Evolutionary conservation across 2,329 filamentous ascomycete species (phyloP).

Genomic region (Cladophialophora yegresii): DNA sequence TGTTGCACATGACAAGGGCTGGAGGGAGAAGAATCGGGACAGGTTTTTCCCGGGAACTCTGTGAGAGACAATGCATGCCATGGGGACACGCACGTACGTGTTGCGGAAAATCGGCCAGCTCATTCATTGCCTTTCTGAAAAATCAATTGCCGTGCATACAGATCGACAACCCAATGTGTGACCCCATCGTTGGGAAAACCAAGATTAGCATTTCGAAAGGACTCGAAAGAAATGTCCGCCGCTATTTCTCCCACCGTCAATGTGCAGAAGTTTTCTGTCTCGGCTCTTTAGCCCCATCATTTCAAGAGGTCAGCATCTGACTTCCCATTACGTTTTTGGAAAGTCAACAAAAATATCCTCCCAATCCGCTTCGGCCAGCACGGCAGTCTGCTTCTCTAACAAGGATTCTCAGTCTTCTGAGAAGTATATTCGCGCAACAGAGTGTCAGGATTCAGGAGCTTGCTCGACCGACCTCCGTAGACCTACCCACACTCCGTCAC

Average conservation of each 20-base stretch:
- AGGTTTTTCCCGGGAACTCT: constrained; percentile 31
- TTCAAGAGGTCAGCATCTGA: not conserved
- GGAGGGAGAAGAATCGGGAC: constrained; percentile 32
- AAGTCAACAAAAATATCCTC: not conserved
- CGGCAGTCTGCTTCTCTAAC: too few relatives aligned
- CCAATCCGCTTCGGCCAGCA: too few relatives aligned
- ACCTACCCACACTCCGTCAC: not conserved
- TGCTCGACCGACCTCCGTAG: not conserved
- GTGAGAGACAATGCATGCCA: not conserved
- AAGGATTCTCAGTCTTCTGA: not conserved
- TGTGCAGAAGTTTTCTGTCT: not conserved
- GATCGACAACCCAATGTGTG: not conserved
- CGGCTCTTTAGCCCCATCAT: not conserved
- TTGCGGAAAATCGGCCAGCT: not conserved
- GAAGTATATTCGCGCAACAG: not conserved
- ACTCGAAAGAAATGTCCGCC: not conserved
- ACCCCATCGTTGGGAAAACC: not conserved
- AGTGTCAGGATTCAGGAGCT: not conserved
- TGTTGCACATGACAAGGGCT: constrained; percentile 33
- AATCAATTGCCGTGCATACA: not conserved
- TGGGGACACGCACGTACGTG: not conserved
- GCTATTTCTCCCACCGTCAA: not conserved
- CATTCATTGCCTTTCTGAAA: not conserved
- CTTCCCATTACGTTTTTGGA: not conserved
- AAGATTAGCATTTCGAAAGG: not conserved